Evolutionary conservation across 2,329 filamentous ascomycete species (phyloP).

Genomic region (Rhinocladiella mackenziei): DNA sequence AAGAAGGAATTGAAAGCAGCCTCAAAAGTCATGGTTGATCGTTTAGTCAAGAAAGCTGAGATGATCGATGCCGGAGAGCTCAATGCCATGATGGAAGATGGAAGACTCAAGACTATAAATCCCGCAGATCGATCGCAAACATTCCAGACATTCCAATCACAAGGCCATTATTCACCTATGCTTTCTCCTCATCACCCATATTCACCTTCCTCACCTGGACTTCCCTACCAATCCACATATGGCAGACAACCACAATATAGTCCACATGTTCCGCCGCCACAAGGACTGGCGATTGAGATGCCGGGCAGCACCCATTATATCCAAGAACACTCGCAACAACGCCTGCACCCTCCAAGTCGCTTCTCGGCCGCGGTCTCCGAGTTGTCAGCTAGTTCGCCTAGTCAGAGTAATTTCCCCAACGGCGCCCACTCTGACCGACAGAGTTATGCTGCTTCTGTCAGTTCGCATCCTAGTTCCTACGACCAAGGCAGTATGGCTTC

Average conservation of each 20-base stretch:
- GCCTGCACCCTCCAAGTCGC: constrained; percentile 13
- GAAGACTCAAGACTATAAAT: constrained; percentile 25
- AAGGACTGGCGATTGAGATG: constrained; percentile 30
- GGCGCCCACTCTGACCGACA: constrained; percentile 20
- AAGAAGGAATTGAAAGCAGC: constrained; percentile 77
- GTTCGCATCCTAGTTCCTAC: constrained; percentile 18
- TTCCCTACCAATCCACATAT: constrained; percentile 15
- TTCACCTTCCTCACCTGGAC: constrained; percentile 8
- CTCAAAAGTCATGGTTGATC: constrained; percentile 65
- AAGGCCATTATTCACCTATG: constrained; percentile 20
- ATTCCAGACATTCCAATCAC: constrained; percentile 11
- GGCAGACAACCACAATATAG: constrained; percentile 17
- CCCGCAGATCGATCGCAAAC: constrained; percentile 23
- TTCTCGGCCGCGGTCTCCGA: constrained; percentile 21
- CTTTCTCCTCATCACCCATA: constrained; percentile 8
- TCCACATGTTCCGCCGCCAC: constrained; percentile 4
- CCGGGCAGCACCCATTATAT: constrained; percentile 21
- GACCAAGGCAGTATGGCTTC: constrained; percentile 13
- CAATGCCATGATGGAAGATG: constrained; percentile 28
- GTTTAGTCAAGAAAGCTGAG: constrained; percentile 53
- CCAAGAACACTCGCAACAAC: constrained; percentile 3
- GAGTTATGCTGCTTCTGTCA: constrained; percentile 22
- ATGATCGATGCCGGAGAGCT: constrained; percentile 34
- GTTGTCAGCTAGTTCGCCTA: constrained; percentile 18
- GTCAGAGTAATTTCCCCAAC: constrained; percentile 15